A percentile compares a stretch with the other conserved stretches of the same genome.
These are phyloP conservation scores for Barnettozyma wickerhamii DNA, from an alignment of 805 yeast species.

Conservation along the genomic window DNA sequence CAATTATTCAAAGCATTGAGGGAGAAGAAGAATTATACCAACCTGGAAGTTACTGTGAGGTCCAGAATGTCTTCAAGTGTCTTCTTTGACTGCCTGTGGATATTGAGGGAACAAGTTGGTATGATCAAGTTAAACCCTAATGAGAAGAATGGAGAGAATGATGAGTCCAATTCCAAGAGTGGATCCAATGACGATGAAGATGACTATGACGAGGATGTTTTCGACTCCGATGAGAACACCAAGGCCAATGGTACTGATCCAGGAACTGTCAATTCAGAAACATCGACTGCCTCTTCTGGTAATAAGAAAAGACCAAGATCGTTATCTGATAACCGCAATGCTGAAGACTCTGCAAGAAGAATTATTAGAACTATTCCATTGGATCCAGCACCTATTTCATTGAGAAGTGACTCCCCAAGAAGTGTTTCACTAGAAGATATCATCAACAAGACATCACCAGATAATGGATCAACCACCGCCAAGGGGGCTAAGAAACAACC, in stretches of 20 bases:
- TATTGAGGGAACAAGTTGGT: slow-evolving; percentile 82
- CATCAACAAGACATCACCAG: slow-evolving; percentile 20
- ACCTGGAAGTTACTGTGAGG: slow-evolving; percentile 51
- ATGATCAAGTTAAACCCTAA: slow-evolving; percentile 56
- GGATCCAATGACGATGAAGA: slow-evolving; percentile 21
- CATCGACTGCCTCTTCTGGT: slow-evolving; percentile 29
- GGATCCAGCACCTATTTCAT: slow-evolving; percentile 71
- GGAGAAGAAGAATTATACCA: slow-evolving; percentile 37
- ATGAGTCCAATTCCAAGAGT: slow-evolving; percentile 23
- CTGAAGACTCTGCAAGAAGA: slow-evolving; percentile 68
- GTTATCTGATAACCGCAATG: slow-evolving; percentile 51
- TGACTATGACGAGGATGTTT: slow-evolving; percentile 12
- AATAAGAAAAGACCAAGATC: slow-evolving; percentile 38
- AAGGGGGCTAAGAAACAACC: no score
- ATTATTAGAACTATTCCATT: slow-evolving; percentile 76
- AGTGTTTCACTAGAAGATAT: slow-evolving; percentile 16
- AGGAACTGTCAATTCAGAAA: slow-evolving; percentile 32
- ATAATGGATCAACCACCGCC: slow-evolving; percentile 1
- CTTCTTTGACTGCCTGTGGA: slow-evolving; percentile 85
- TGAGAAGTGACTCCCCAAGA: slow-evolving; percentile 16
- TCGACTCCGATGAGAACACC: slow-evolving; percentile 9
- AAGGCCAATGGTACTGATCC: slow-evolving; percentile 23
- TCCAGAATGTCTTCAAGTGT: slow-evolving; percentile 91
- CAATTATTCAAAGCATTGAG: slow-evolving; percentile 68
- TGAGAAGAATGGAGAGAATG: slow-evolving; percentile 12